Evolutionary conservation across 768 basidiomycete species (phyloP).

Genomic region (Saitozyma sp.): DNA sequence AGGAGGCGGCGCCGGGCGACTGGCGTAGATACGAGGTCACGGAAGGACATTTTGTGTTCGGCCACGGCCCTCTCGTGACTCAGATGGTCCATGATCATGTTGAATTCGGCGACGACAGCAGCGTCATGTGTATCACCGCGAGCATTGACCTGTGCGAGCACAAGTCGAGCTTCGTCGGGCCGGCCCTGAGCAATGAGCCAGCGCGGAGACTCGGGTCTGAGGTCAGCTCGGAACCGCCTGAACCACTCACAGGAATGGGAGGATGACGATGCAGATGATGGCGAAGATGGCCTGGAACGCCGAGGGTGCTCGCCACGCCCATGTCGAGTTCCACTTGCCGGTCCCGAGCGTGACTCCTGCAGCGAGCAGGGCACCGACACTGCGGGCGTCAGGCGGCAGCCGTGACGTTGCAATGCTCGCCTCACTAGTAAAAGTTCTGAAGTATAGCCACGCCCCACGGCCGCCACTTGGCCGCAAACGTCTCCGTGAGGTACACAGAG

Average conservation of each 20-base stretch:
- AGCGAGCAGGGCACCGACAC: slow-evolving; percentile 16
- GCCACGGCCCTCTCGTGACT: slow-evolving; percentile 62
- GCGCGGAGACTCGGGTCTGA: slow-evolving; percentile 21
- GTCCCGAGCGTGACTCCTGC: slow-evolving; percentile 22
- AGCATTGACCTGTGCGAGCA: slow-evolving; percentile 79
- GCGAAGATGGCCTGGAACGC: slow-evolving; percentile 18
- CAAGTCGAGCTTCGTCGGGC: slow-evolving; percentile 65
- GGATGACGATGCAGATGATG: slow-evolving; percentile 17
- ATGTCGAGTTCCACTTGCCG: slow-evolving; percentile 15
- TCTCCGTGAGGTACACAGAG: slow-evolving; percentile 20
- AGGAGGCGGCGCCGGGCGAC: slow-evolving; percentile 70
- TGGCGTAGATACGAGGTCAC: slow-evolving; percentile 60
- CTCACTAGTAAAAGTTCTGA: slow-evolving; percentile 22
- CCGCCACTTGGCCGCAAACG: slow-evolving; percentile 15
- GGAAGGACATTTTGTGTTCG: slow-evolving; percentile 59
- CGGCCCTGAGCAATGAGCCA: slow-evolving; percentile 41
- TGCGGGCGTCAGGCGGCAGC: neutral
- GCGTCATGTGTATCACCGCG: slow-evolving; percentile 65
- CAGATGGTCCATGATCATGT: slow-evolving; percentile 69
- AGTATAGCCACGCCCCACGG: slow-evolving; percentile 18
- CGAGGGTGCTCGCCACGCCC: slow-evolving; percentile 22
- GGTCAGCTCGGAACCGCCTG: neutral
- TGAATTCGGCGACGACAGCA: slow-evolving; percentile 24
- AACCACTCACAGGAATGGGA: slow-evolving; percentile 20
- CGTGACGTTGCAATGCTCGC: neutral